Percentiles rank a stretch among this genome's conserved stretches.
phyloP scores from a whole-genome alignment of 129 eudicot genomes.

The Chrysanthemum lavandulifolium region DNA sequence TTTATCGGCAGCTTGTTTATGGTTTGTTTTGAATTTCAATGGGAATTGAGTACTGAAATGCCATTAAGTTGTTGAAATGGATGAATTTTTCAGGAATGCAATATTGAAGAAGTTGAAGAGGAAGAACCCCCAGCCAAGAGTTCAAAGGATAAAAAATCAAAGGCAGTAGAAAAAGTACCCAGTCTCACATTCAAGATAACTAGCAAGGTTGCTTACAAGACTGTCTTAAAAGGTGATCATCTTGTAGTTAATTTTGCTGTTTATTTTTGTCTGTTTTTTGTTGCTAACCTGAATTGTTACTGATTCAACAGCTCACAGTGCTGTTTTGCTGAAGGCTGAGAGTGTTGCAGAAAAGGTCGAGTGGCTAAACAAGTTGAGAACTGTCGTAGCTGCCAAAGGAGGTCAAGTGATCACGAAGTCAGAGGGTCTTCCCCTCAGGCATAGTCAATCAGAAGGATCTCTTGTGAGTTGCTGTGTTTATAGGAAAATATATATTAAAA shows the following conservation, averaged over 20 bases:
- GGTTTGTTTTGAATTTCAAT: background rate
- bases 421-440: constrained; percentile 71
- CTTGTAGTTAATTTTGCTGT: background rate
- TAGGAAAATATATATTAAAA: background rate
- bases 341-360: constrained; percentile 75
- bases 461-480: constrained; percentile 53
- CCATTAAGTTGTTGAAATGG: background rate
- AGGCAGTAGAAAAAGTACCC: constrained; percentile 64
- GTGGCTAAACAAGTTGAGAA: constrained; percentile 78
- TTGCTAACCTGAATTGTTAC: constrained; percentile 8
- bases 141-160: constrained; percentile 94
- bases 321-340: constrained; percentile 92
- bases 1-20: too few species aligned
- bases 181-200: constrained; percentile 81
- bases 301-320: constrained; percentile 80
- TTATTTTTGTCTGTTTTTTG: constrained; percentile 3
- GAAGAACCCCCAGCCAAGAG: constrained; percentile 89
- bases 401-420: constrained; percentile 65
- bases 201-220: constrained; percentile 91
- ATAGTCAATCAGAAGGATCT: constrained; percentile 93
- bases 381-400: constrained; percentile 66
- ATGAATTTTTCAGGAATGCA: constrained; percentile 63
- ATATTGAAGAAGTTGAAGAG: constrained; percentile 81
- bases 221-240: constrained; percentile 78
- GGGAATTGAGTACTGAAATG: background rate